A percentile compares a stretch with the other conserved stretches of the same genome.
phyloP scores from a whole-genome alignment of 2,329 filamentous ascomycete species.

The Stemphylium vesicarium region DNA sequence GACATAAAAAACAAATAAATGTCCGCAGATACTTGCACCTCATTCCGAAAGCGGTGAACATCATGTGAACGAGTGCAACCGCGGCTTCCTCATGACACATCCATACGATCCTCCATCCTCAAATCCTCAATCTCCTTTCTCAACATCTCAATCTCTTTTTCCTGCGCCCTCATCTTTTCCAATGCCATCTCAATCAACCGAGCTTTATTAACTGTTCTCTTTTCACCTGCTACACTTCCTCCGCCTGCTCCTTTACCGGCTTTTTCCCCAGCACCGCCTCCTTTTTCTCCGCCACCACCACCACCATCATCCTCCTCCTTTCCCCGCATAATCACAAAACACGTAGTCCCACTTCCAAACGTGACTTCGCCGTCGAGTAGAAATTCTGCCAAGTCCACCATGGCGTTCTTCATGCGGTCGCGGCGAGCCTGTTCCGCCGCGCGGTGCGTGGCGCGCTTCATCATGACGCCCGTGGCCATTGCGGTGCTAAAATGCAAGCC shows the following conservation, averaged over 20 bases:
- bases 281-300: background rate
- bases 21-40: no score
- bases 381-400: slow-evolving; percentile 40
- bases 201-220: slow-evolving; percentile 41
- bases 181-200: slow-evolving; percentile 40
- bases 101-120: slow-evolving; percentile 29
- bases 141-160: slow-evolving; percentile 36
- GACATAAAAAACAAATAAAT: background rate
- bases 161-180: slow-evolving; percentile 40
- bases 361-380: slow-evolving; percentile 40
- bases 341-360: slow-evolving; percentile 39
- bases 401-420: slow-evolving; percentile 42
- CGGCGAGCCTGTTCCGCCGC: slow-evolving; percentile 41
- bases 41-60: no score
- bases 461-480: slow-evolving; percentile 43
- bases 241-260: slow-evolving; percentile 3
- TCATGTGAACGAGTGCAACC: no score
- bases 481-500: slow-evolving; percentile 41
- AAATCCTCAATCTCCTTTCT: slow-evolving; percentile 33
- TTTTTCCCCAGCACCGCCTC: slow-evolving; percentile 1
- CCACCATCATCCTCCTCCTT: slow-evolving; percentile 16
- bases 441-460: slow-evolving; percentile 41
- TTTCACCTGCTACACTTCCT: slow-evolving; percentile 22
- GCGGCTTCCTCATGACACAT: slow-evolving; percentile 25
- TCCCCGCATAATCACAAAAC: slow-evolving; percentile 38